Evolutionary conservation across 768 basidiomycete species (phyloP), one percentile per base, ranked within the genome.

Genomic region (Amanita fuliginea): DNA sequence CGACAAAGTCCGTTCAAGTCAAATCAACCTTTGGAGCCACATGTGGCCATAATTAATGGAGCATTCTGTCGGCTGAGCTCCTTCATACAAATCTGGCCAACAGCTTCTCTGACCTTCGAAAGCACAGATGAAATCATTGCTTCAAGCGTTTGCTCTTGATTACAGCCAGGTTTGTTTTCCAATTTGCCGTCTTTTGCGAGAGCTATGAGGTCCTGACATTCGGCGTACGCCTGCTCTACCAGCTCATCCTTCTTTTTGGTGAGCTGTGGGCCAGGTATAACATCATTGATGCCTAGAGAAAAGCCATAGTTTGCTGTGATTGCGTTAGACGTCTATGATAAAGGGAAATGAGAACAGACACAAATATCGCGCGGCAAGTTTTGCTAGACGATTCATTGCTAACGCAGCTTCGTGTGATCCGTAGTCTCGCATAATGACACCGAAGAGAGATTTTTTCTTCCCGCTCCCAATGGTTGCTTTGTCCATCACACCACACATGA

Each of bases 401-500:
- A 78, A 74, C 0, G 94, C 91, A 0, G 96, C 96, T 63, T 91
- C 94, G 56, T 95, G 83, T 6, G 91, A 78, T 4, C 96, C 96
- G 63, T 96, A 98, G 65, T 99, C 96, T 51, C 95, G 75, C 70
- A 97, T 77, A 57, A 99, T 98, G 39, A 97, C 90, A 54, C 95
- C 95, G 60, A 98, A 99, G 37, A 99, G 91, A 2, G 93, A 96
- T 62, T 97, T 98, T 74, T 99, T 98, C 77, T 99, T 99, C 46
- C 96, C 96, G 57, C 90, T 87, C 47, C 96, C 96, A 3, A 98
- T 85, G 0, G 92, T 97, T 13, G 89, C 88, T 68, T 99, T 99
- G 70, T 99, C 96, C 83, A 98, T 95, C 13, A 92, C 88, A 39
- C 96, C 96, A 58, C 94, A 97, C 92, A 98, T 99, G 57, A 99